Evolutionary conservation across 345 rosid species (phyloP).

Genomic region (Rhizophora mangle): DNA sequence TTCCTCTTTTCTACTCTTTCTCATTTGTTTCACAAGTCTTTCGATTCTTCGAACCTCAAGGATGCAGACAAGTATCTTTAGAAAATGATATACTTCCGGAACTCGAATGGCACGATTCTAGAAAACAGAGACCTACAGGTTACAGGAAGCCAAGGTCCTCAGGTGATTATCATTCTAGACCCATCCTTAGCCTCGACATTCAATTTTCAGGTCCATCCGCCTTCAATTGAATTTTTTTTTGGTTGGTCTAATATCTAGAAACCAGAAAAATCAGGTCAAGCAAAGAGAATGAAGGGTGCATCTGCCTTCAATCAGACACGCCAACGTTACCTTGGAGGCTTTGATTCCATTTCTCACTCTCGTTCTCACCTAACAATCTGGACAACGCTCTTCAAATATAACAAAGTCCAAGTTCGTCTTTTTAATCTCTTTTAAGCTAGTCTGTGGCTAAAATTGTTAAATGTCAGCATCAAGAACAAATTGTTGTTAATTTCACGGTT

Average conservation of each 20-base stretch:
- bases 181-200: background rate
- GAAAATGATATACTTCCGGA: conserved; percentile 9
- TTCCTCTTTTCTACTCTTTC: no score
- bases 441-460: background rate
- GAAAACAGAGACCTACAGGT: conserved; percentile 21
- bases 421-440: background rate
- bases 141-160: conserved; percentile 12
- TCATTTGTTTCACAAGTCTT: no score
- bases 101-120: conserved; percentile 37
- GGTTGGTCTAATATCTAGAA: conserved; percentile 3
- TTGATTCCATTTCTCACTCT: conserved; percentile 68
- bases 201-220: background rate
- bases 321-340: conserved; percentile 75
- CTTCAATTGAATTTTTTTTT: background rate
- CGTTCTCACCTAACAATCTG: conserved; percentile 66
- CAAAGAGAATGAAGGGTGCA: conserved; percentile 47
- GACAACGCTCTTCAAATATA: conserved; percentile 80
- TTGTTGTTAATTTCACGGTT: background rate
- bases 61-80: no score
- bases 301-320: conserved; percentile 21
- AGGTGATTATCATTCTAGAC: background rate
- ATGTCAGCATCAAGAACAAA: no score
- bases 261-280: conserved; percentile 32
- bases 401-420: background rate
- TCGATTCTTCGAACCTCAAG: no score